Percentiles rank a stretch among this genome's conserved stretches.
Evolutionary conservation across 495 filamentous ascomycete species (phyloP).

Genomic region (Penicillium samsonianum): DNA sequence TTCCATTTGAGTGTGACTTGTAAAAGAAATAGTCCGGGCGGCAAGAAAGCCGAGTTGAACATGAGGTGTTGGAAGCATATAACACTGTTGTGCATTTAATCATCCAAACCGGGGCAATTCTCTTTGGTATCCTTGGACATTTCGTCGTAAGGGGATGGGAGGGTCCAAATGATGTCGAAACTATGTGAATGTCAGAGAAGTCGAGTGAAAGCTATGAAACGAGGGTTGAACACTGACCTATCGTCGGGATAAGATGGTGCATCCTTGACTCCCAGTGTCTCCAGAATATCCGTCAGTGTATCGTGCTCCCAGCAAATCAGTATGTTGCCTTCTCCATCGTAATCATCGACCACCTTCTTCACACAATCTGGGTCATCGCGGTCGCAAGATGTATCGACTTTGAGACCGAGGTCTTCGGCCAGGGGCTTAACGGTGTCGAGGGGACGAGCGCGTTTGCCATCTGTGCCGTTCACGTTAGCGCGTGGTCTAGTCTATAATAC

Average conservation of each 20-base stretch:
- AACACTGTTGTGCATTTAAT: background rate
- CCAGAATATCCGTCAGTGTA: conserved; percentile 46
- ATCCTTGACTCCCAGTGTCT: conserved; percentile 45
- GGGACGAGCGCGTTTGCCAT: conserved; percentile 50
- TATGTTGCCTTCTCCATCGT: conserved; percentile 52
- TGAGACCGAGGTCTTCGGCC: conserved; percentile 51
- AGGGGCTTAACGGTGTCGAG: conserved; percentile 55
- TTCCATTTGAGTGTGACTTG: background rate
- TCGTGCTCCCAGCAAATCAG: conserved; percentile 61
- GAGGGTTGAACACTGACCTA: conserved; percentile 21
- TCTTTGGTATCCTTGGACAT: conserved; percentile 23
- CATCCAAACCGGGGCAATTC: conserved; percentile 29
- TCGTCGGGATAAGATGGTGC: conserved; percentile 40
- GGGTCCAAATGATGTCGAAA: conserved; percentile 32
- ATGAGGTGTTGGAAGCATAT: background rate
- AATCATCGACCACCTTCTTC: conserved; percentile 44
- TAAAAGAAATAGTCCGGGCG: background rate
- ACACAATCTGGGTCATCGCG: conserved; percentile 52
- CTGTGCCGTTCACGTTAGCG: conserved; percentile 24
- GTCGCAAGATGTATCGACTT: conserved; percentile 51
- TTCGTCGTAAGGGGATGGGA: conserved; percentile 25
- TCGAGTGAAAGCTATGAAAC: background rate
- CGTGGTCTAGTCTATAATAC: background rate
- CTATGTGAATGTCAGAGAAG: conserved; percentile 14
- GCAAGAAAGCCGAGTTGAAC: background rate